Conservation (phyloP, 306 rosid genomes). For the Abrus pulchellus region DNA sequence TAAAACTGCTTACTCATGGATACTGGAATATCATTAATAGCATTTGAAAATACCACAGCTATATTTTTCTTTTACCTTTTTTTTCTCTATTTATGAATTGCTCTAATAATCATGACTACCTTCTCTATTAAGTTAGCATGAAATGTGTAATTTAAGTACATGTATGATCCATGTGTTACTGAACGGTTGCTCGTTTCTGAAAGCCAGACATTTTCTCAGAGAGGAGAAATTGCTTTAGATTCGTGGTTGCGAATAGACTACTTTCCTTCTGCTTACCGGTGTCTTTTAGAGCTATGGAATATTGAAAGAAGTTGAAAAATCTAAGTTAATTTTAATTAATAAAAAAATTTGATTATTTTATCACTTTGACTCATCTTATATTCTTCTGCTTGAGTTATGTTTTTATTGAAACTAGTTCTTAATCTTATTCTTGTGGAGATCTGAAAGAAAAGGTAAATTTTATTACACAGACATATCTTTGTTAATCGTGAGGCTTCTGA, state of each 20-base stretch:
- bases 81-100: conserved; percentile 24
- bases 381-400: no score
- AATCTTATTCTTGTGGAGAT: not conserved
- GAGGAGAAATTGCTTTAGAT: not conserved
- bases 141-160: not conserved
- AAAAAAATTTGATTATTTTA: no score
- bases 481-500: conserved; percentile 2
- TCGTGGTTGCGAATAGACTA: not conserved
- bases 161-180: conserved; percentile 2
- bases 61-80: not conserved
- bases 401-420: no score
- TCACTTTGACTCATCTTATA: no score
- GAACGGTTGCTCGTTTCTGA: not conserved
- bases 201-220: conserved; percentile 10
- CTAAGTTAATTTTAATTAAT: no score
- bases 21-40: conserved; percentile 63
- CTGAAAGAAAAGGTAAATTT: not conserved
- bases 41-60: conserved; percentile 48
- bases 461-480: not conserved
- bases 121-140: not conserved
- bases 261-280: not conserved
- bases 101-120: not conserved
- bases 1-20: conserved; percentile 63
- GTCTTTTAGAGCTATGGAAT: not conserved
- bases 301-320: not conserved